These are phyloP conservation scores for Trypanosoma avium DNA, from an alignment of 208 protist species.

Conservation along the genomic window DNA sequence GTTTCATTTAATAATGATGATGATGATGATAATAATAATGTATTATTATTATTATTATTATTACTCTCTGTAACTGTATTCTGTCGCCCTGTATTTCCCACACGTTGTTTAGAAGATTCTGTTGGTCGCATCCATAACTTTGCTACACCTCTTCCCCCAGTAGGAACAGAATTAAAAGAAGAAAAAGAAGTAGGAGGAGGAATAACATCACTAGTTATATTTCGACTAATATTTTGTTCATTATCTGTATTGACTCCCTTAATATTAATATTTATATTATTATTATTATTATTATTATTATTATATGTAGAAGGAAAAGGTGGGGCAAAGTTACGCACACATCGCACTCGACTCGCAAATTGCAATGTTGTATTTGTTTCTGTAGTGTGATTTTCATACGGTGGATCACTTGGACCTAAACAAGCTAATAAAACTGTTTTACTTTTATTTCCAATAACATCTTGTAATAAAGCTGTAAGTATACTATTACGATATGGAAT, in stretches of 20 bases:
- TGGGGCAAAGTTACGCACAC: conserved; percentile 22
- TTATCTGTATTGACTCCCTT: not conserved
- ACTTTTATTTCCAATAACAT: conserved; percentile 43
- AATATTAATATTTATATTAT: not conserved
- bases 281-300: not conserved
- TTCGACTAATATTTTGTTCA: not conserved
- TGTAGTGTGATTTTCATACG: conserved; percentile 25
- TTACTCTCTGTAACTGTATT: not conserved
- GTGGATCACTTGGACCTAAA: conserved; percentile 40
- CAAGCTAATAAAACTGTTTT: conserved; percentile 72
- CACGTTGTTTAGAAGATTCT: conserved; percentile 5
- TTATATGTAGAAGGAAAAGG: not conserved
- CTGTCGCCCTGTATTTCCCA: not conserved
- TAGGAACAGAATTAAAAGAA: not conserved
- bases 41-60: too few species aligned
- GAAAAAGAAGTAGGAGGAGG: too few species aligned
- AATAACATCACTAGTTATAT: not conserved
- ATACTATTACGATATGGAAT: conserved; percentile 80
- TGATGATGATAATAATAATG: not conserved
- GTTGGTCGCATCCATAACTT: conserved; percentile 21
- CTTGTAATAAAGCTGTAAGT: conserved; percentile 65
- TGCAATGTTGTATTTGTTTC: conserved; percentile 27
- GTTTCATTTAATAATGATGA: not conserved
- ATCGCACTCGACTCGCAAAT: conserved; percentile 28
- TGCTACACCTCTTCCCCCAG: not conserved